Percentiles rank a stretch among this genome's conserved stretches.
phyloP scores from a whole-genome alignment of 441 rosid species.

The Populus trichocarpa region DNA sequence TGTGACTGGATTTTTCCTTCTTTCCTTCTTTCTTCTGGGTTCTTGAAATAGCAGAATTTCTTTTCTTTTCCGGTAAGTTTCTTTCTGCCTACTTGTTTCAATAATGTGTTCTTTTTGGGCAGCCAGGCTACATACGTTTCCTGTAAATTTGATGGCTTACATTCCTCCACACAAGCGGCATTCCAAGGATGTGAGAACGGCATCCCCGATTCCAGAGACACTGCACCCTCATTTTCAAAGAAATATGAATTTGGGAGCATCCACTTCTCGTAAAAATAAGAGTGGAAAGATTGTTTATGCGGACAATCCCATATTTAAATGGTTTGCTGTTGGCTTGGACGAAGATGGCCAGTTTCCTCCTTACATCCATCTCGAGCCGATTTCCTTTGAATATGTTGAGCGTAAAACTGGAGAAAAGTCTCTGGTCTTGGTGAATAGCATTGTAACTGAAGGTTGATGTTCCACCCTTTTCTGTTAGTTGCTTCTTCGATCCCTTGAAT shows the following conservation, averaged over 20 bases:
- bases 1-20: neutral
- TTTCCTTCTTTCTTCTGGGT: neutral
- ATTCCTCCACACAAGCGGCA: too few species aligned
- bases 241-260: slow-evolving; percentile 22
- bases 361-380: slow-evolving; percentile 33
- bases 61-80: neutral
- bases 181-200: too few species aligned
- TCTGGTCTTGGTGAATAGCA: too few species aligned
- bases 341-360: slow-evolving; percentile 24
- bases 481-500: slow-evolving; percentile 45
- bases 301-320: slow-evolving; percentile 33
- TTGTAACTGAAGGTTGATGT: neutral
- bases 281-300: slow-evolving; percentile 42
- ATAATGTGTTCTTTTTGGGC: neutral
- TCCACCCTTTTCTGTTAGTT: neutral
- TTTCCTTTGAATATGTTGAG: slow-evolving; percentile 24
- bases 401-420: neutral
- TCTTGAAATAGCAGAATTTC: neutral
- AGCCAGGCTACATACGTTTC: neutral
- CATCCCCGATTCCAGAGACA: slow-evolving; percentile 28
- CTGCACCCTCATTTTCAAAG: slow-evolving; percentile 21
- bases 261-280: slow-evolving; percentile 6
- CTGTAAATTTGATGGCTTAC: slow-evolving; percentile 36
- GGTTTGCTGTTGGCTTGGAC: slow-evolving; percentile 50
- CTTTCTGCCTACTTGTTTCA: neutral